A percentile compares a stretch with the other conserved stretches of the same genome.
phyloP scores from a whole-genome alignment of 1,284 basidiomycete genomes.

The Leccinum subspadiceum region DNA sequence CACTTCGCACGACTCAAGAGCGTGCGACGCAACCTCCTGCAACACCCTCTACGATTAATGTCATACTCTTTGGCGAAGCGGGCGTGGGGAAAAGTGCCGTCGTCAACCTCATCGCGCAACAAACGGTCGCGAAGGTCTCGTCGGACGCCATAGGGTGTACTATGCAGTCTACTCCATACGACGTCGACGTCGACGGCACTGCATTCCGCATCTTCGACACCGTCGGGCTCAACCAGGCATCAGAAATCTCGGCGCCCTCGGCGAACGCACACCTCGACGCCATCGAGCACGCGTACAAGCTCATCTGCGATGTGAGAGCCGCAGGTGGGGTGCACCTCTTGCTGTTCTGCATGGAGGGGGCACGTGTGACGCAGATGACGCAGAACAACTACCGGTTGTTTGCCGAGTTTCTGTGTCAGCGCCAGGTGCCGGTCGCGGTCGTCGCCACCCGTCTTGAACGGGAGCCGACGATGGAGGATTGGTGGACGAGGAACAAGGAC shows the following conservation, averaged over 20 bases:
- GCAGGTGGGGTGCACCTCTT: slow-evolving; percentile 10
- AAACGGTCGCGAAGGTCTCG: neutral
- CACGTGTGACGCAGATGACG: neutral
- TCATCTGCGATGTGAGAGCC: neutral
- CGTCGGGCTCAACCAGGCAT: neutral
- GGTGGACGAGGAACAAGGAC: slow-evolving; percentile 4
- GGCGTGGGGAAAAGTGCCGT: neutral
- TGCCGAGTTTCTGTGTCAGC: neutral
- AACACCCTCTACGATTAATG: slow-evolving; percentile 1
- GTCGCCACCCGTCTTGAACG: slow-evolving; percentile 5
- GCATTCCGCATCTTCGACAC: neutral
- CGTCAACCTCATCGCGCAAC: slow-evolving; percentile 1
- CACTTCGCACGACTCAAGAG: neutral
- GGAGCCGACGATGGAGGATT: slow-evolving; percentile 6
- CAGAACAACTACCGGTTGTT: slow-evolving; percentile 6
- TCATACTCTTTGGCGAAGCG: slow-evolving; percentile 3
- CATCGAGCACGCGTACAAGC: slow-evolving; percentile 1
- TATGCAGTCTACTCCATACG: neutral
- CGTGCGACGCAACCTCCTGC: neutral
- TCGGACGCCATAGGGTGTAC: too few relatives aligned
- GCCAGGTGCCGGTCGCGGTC: slow-evolving; percentile 1
- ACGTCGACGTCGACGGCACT: slow-evolving; percentile 1
- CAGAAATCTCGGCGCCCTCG: neutral
- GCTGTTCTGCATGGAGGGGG: slow-evolving; percentile 1
- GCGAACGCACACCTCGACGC: neutral